Base-by-base conservation (phyloP, 352 stramenopile genomes). In the Nothophytophthora sp. region DNA sequence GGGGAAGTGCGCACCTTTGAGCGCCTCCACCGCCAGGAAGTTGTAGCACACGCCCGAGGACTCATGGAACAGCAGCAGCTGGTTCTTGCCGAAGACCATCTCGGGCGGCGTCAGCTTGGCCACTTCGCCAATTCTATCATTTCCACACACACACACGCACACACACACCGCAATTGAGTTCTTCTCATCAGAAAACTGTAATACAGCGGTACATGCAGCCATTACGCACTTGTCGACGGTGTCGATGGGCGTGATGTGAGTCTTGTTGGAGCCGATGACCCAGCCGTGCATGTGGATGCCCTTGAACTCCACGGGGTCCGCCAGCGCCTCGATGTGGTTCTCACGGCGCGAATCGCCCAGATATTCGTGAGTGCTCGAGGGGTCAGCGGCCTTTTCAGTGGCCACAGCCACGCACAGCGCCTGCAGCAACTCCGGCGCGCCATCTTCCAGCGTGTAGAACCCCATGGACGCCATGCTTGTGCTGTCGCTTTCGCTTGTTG, bases 21-120 rank as follows among this genome's bases (percentile, higher is more conserved):
- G 67, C 45, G 83, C 80, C 41, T 93, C 83, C 8, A 89, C 63
- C 11, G 81, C 79, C 20, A 91, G 46, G 22, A 93, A 93, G 51
- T 83, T 87, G 67, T 88, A 87, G 54, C 70, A 84, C 28, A 93
- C 59, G 20, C 81, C 81, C 16, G 73, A 79, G 1, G 76, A 61
- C 42, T 87, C 73, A 55, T 93, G 83, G 62, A 76, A 76, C 46
- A 93, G 55, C 11, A 92, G 46, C 48, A 93, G 43, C 50, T 93
- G 83, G 55, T 93, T 93, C 50, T 87, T 78, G 42, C 83, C 83
- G 53, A 92, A 93, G 20, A 93, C 83, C 83, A 93, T 93, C 74
- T 93, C 83, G 12, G 83, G 83, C 19, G 82, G 80, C 49, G 82
- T 92, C 61, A 92, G 49, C 41, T 87, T 83, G 48, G 73, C 66